Base-by-base conservation (phyloP, 306 rosid genomes). In the Rosa rugosa region DNA sequence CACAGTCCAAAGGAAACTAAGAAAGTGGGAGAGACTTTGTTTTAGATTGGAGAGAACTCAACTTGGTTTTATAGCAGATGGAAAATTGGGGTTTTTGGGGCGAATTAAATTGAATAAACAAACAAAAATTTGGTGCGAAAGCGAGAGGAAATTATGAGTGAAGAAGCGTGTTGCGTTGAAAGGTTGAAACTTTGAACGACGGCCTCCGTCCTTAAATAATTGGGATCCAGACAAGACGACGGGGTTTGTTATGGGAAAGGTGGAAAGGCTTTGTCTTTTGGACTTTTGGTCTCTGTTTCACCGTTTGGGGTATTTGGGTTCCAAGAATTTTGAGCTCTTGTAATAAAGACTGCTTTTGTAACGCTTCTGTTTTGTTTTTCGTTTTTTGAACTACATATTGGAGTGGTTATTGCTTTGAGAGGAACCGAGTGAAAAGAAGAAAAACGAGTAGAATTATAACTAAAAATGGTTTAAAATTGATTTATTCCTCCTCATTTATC, bases 141-240 rank as follows among this genome's bases (percentile, higher is more conserved):
- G 22, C 66, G 77, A 51, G 45, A 47, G 59, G 76, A 70, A 76
- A 53, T 53, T 56, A 36, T 6, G 42, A 22, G 84, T 59, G 44
- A 45, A 41, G 44, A 45, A 20, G 66, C 77, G 57, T 36, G 69
- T 76, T 44, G 27, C 5, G 78, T 50, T 79, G 70, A 73, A 51
- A 53, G 56, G 71, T 44, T 75, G 70, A 31, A 75, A 23, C 78
- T 25, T 1, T 31, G 78, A 73, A 51, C 67, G 41, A 13, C 6
- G 60, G 57, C n/a, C 44, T 31, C 22, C 17, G 42, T 64, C 22
- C 2, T 38, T 66, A 17, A 7, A 38, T 16, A 13, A 14, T 1
- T 3, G 71, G 23, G 69, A 64, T 11, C 3, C 6, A 1, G 12
- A 5, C 12, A 5, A 18, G 12, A 18, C 42, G 69, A 64, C 45